Evolutionary conservation across 768 basidiomycete genomes (phyloP).

Genomic region (Boletus vermiculosoides): DNA sequence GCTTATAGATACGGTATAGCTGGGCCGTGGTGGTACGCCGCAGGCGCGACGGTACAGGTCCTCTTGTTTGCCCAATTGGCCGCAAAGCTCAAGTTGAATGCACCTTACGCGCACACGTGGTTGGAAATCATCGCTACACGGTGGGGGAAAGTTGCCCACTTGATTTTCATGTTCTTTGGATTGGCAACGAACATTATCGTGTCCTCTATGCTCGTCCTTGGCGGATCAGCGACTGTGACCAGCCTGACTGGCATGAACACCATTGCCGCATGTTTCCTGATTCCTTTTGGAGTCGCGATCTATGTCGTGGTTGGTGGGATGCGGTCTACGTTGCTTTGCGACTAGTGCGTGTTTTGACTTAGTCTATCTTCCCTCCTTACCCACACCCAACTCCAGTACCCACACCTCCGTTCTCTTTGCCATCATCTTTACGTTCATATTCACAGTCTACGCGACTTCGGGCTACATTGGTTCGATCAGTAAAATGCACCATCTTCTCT

Average conservation of each 20-base stretch:
- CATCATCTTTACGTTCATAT: constrained; percentile 75
- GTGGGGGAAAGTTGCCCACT: constrained; percentile 80
- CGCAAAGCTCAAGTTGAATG: constrained; percentile 89
- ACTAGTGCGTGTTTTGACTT: constrained; percentile 58
- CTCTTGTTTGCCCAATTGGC: constrained; percentile 90
- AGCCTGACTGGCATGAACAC: constrained; percentile 89
- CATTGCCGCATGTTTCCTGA: constrained; percentile 87
- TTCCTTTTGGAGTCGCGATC: constrained; percentile 82
- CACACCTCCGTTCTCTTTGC: constrained; percentile 85
- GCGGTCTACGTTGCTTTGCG: constrained; percentile 82
- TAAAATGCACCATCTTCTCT: constrained; percentile 78
- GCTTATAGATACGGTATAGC: constrained; percentile 84
- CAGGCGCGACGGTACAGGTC: constrained; percentile 86
- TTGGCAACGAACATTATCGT: constrained; percentile 90
- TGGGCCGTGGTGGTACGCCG: constrained; percentile 90
- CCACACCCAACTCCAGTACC: constrained; percentile 46
- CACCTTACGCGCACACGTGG: constrained; percentile 86
- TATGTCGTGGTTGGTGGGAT: constrained; percentile 88
- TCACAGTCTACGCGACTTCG: constrained; percentile 81
- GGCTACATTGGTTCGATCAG: constrained; percentile 74
- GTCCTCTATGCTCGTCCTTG: constrained; percentile 80
- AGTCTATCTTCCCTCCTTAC: neutral
- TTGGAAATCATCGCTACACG: constrained; percentile 77
- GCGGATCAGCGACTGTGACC: constrained; percentile 84
- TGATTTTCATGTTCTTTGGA: constrained; percentile 90